Evolutionary conservation across 2,329 filamentous ascomycete genomes (phyloP).

Genomic region (Drechslerella coelobrocha): DNA sequence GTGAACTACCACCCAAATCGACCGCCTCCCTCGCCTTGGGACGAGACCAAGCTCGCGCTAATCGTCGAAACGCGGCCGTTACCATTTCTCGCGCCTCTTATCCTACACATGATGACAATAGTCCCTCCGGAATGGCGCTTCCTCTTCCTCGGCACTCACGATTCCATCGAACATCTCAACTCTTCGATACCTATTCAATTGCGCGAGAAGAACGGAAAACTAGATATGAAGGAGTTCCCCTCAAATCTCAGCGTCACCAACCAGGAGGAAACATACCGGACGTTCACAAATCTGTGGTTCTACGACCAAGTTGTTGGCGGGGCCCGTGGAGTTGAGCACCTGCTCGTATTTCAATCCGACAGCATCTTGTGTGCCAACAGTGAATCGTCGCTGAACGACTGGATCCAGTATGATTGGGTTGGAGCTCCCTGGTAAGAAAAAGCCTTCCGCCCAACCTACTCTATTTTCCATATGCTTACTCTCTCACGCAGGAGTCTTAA

Average conservation of each 20-base stretch:
- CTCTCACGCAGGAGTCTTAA: constrained; percentile 24
- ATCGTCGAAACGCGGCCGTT: constrained; percentile 65
- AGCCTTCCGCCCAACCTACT: background rate
- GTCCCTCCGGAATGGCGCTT: constrained; percentile 68
- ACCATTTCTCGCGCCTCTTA: constrained; percentile 63
- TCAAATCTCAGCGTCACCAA: constrained; percentile 63
- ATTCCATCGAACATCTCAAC: constrained; percentile 28
- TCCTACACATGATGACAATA: constrained; percentile 67
- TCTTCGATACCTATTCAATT: constrained; percentile 50
- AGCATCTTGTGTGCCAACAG: constrained; percentile 66
- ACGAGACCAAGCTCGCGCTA: constrained; percentile 65
- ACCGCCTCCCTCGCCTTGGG: constrained; percentile 59
- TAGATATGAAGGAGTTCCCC: constrained; percentile 64
- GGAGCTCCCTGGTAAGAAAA: constrained; percentile 62
- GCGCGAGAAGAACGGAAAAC: constrained; percentile 52
- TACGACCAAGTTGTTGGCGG: constrained; percentile 56
- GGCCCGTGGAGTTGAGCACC: constrained; percentile 28
- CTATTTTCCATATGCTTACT: background rate
- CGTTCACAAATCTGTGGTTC: constrained; percentile 64
- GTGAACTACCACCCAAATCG: constrained; percentile 46
- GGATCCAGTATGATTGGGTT: constrained; percentile 65
- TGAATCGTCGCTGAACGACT: constrained; percentile 62
- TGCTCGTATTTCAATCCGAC: constrained; percentile 67
- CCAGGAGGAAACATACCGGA: constrained; percentile 64
- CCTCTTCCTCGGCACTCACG: constrained; percentile 55